phyloP scores from a whole-genome alignment of 805 yeast genomes.

The Schwanniomyces vanrijiae region DNA sequence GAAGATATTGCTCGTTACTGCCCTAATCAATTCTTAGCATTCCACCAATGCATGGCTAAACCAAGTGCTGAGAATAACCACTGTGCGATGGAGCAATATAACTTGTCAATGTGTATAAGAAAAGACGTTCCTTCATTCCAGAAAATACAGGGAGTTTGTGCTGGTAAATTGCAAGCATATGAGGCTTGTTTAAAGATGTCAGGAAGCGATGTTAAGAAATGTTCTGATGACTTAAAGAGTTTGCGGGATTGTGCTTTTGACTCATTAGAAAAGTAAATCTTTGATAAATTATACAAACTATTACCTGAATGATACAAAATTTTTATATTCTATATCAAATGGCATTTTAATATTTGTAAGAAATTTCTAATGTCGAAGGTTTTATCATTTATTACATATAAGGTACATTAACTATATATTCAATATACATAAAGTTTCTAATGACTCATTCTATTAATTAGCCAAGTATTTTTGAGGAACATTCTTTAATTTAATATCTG shows the following conservation, averaged over 20 bases:
- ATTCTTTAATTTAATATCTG: slow-evolving; percentile 30
- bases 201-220: slow-evolving; percentile 45
- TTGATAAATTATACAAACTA: neutral
- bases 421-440: neutral
- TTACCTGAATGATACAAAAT: no score
- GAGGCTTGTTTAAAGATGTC: slow-evolving; percentile 61
- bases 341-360: neutral
- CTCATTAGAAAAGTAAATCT: slow-evolving; percentile 22
- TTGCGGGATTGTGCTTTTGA: slow-evolving; percentile 65
- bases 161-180: slow-evolving; percentile 56
- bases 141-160: slow-evolving; percentile 64
- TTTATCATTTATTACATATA: neutral
- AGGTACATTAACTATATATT: neutral
- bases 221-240: slow-evolving; percentile 52
- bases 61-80: slow-evolving; percentile 50
- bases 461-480: slow-evolving; percentile 28
- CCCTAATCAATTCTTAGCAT: slow-evolving; percentile 69
- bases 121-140: slow-evolving; percentile 68
- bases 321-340: no score
- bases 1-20: slow-evolving; percentile 78
- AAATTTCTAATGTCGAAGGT: neutral
- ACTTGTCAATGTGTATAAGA: slow-evolving; percentile 63
- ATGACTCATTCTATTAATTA: neutral
- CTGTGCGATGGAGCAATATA: slow-evolving; percentile 57
- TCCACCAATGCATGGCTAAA: slow-evolving; percentile 68